Evolutionary conservation across 371 early-diverging fungal species (phyloP), one percentile per base, ranked within the genome.

Genomic region (Apophysomyces variabilis): DNA sequence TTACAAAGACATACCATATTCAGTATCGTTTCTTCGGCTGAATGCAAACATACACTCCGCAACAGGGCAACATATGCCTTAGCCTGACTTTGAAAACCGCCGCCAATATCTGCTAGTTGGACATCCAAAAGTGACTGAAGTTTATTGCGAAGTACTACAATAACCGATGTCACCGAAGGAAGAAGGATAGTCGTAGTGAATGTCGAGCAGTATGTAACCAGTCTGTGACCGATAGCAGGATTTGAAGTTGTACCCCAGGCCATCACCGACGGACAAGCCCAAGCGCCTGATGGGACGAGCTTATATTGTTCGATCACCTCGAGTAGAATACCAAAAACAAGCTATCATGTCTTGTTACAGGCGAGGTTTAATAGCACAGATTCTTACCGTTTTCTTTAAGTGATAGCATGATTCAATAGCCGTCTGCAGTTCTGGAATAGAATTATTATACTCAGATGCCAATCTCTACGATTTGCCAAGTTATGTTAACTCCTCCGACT

Each of bases 201-300:
- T 50, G 54, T 6, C 4, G n/a, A 18, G 21, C 21, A 16, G 21
- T 50, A 50, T 4, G 54, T 18, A 50, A 50, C 54, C n/a, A 50
- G 4, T 9, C 16, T 50, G 4, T 50, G 16, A 11, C n/a, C 21
- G 4, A 21, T 26, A 7, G 5, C 54, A 6, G 54, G 7, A 21
- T 21, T 65, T 16, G n/a, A 45, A 9, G 65, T 46, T 21, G 58
- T 43, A 36, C 58, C 58, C 65, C 65, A 65, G 4, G 65, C 26
- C 26, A 45, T 45, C 7, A 65, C 45, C n/a, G 46, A 46, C 14
- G 65, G 58, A 35, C 58, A 54, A 12, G 58, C 47, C 65, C 59
- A 65, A n/a, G 65, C 58, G 3, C 26, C 38, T 7, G 46, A 47
- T 14, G 59, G 45, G 4, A 65, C 37, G 7, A 44, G 11, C 3